Evolutionary conservation across 805 yeast genomes (phyloP), one percentile per base, ranked within the genome.

Genomic region (Saturnispora dispora): DNA sequence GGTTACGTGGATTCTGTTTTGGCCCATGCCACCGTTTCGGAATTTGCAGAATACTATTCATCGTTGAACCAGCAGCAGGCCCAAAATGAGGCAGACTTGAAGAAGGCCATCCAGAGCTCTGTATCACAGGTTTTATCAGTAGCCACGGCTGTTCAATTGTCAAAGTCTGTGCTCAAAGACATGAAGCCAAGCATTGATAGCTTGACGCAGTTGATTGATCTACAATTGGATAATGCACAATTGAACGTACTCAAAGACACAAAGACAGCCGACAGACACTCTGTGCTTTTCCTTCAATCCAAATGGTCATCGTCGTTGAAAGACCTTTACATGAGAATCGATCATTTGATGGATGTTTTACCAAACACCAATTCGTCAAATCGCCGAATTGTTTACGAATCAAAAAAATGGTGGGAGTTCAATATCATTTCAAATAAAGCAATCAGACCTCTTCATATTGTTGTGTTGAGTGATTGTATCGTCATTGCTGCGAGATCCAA

Each of bases 341-440:
- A 90, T 56, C 95, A 96, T n/a, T 89, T 95, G 1, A 90, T 86
- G 58, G 85, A 85, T 60, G 79, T 76, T 53, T 72, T 89, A 37
- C 85, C 88, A 20, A 79, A 86, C 1, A 64, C 78, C 7, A 93
- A 37, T 37, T 37, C 41, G 15, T 37, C 41, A 37, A 37, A 90
- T 3, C 75, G 96, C 47, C 96, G 88, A 64, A 78, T 89, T 2
- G 68, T 88, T 18, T 77, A 81, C 9, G 93, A 89, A 59, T 81
- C 88, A 63, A 84, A 85, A 2, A 76, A 89, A 46, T 90, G 96
- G 96, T 79, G 77, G 52, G 96, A 89, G 65, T 69, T 90, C 53
- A 89, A 88, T 60, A 79, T 85, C 2, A 89, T 93, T 0, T 88
- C 95, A 11, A 81, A 88, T 78, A 87, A 87, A 63, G 83, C 89